These are phyloP conservation scores for Xylariaceae sp. DNA, from an alignment of 2,329 filamentous ascomycete species.

Conservation along the genomic window DNA sequence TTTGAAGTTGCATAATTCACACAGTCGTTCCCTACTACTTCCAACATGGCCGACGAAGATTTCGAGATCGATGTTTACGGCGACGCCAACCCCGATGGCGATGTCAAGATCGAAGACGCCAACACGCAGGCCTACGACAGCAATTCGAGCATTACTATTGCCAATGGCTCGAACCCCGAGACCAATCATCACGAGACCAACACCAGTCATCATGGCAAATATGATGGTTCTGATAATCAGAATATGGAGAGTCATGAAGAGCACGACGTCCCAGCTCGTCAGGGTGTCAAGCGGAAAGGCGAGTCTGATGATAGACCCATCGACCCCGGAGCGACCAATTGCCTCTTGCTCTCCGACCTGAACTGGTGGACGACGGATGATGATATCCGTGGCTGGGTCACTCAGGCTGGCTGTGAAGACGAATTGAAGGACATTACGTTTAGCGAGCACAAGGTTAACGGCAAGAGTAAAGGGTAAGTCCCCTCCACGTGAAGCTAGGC, in stretches of 20 bases:
- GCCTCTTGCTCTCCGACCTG: slow-evolving; percentile 81
- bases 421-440: slow-evolving; percentile 92
- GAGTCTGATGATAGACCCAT: slow-evolving; percentile 54
- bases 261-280: slow-evolving; percentile 36
- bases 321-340: slow-evolving; percentile 58
- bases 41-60: slow-evolving; percentile 61
- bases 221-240: slow-evolving; percentile 34
- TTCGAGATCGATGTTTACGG: slow-evolving; percentile 71
- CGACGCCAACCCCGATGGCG: slow-evolving; percentile 48
- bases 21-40: slow-evolving; percentile 23
- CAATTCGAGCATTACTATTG: slow-evolving; percentile 39
- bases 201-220: slow-evolving; percentile 39
- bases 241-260: slow-evolving; percentile 32
- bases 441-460: slow-evolving; percentile 97
- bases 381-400: slow-evolving; percentile 82
- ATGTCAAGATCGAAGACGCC: slow-evolving; percentile 32
- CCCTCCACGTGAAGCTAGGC: neutral
- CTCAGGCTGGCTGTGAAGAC: slow-evolving; percentile 71
- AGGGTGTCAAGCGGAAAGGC: slow-evolving; percentile 58
- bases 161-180: slow-evolving; percentile 32
- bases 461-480: slow-evolving; percentile 92
- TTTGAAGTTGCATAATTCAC: slow-evolving; percentile 32
- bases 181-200: slow-evolving; percentile 22
- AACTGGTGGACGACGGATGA: slow-evolving; percentile 98
- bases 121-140: slow-evolving; percentile 36